A percentile compares a stretch with the other conserved stretches of the same genome.
Conservation (phyloP, 805 yeast species). For the Teunomyces aglyptinius region DNA sequence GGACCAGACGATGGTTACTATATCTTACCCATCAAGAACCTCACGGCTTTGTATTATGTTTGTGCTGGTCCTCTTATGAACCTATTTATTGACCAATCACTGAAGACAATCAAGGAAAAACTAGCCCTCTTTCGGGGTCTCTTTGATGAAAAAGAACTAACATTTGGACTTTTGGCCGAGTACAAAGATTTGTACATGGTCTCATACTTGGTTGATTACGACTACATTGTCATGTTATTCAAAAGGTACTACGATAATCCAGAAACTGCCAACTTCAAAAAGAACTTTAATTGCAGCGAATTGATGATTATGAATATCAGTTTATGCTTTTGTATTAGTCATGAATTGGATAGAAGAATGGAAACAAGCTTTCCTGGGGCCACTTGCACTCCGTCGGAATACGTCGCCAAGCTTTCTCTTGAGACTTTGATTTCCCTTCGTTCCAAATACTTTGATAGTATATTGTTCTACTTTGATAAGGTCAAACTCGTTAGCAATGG, state of each 20-base stretch:
- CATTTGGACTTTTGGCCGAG: conserved; percentile 10
- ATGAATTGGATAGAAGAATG: conserved; percentile 8
- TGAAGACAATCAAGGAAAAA: conserved; percentile 1
- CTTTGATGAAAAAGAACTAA: conserved; percentile 3
- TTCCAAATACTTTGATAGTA: conserved; percentile 10
- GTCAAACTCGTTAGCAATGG: conserved; percentile 52
- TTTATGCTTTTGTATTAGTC: conserved; percentile 9
- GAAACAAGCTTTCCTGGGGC: conserved; percentile 3
- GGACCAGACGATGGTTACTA: neutral
- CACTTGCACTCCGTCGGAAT: neutral
- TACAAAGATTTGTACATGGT: conserved; percentile 9
- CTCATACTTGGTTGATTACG: conserved; percentile 8
- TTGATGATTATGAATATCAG: conserved; percentile 17
- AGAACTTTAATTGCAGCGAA: conserved; percentile 11
- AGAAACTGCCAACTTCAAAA: neutral
- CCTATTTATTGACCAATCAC: conserved; percentile 2
- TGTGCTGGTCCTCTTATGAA: conserved; percentile 1
- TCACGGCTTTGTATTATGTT: conserved; percentile 1
- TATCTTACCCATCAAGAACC: neutral
- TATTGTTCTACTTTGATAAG: conserved; percentile 53
- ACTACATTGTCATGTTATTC: conserved; percentile 10
- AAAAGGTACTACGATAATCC: conserved; percentile 7
- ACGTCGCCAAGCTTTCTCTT: neutral
- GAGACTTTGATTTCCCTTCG: neutral
- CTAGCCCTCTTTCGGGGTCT: conserved; percentile 1